These are phyloP conservation scores for Calonectria pseudoreteaudii DNA, from an alignment of 2,329 filamentous ascomycete genomes.

Conservation along the genomic window DNA sequence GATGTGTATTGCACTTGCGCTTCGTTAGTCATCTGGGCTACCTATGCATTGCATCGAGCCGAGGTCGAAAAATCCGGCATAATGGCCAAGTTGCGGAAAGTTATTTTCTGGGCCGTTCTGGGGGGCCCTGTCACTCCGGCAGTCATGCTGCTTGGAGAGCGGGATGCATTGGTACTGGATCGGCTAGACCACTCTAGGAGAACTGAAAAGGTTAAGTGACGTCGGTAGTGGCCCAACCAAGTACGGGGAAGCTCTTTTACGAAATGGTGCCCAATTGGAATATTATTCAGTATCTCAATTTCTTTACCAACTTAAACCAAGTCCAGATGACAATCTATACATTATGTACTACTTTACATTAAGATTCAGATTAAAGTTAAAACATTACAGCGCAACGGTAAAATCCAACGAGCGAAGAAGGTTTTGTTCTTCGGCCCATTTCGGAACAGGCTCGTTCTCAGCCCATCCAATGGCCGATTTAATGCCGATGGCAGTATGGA, in stretches of 20 bases:
- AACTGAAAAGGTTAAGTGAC: conserved; percentile 19
- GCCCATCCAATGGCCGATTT: conserved; percentile 39
- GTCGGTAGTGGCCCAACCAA: neutral
- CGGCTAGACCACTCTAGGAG: neutral
- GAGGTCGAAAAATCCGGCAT: neutral
- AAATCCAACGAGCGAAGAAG: neutral
- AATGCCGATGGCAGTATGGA: conserved; percentile 46
- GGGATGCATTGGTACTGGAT: conserved; percentile 24
- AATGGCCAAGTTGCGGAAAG: neutral
- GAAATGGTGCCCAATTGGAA: neutral
- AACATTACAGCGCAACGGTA: neutral
- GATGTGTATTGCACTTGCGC: conserved; percentile 37
- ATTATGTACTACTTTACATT: neutral
- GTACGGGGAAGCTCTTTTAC: neutral
- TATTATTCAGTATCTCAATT: neutral
- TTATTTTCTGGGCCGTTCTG: conserved; percentile 6
- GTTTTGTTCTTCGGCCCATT: neutral
- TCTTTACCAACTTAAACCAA: neutral
- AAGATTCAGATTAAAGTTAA: neutral
- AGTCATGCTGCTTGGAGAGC: conserved; percentile 31
- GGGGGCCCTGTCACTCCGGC: conserved; percentile 35
- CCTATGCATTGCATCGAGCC: conserved; percentile 21
- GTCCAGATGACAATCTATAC: neutral
- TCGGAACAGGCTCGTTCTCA: neutral
- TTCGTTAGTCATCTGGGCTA: conserved; percentile 31